Evolutionary conservation across 2,329 filamentous ascomycete species (phyloP).

Genomic region (Fusarium haematococcum): DNA sequence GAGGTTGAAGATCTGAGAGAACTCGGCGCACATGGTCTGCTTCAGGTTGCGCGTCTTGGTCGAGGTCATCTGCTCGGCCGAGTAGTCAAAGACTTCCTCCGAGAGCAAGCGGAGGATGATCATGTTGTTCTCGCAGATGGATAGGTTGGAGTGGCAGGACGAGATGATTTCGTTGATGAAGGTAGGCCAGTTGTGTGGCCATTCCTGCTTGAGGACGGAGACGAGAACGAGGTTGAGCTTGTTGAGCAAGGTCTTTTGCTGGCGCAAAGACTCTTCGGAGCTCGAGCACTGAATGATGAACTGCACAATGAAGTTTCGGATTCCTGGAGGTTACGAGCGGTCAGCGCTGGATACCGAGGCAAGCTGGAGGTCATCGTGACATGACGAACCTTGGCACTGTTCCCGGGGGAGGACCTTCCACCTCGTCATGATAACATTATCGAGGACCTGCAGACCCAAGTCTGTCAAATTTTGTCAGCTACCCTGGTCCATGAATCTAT

Average conservation of each 20-base stretch:
- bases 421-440: slow-evolving; percentile 98
- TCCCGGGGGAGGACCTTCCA: slow-evolving; percentile 98
- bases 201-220: slow-evolving; percentile 98
- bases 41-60: slow-evolving; percentile 96
- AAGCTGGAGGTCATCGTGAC: background rate
- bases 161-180: slow-evolving; percentile 99
- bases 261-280: slow-evolving; percentile 87
- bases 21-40: slow-evolving; percentile 98
- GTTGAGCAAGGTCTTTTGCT: slow-evolving; percentile 91
- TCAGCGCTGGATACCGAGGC: slow-evolving; percentile 20
- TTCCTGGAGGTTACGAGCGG: slow-evolving; percentile 68
- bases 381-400: slow-evolving; percentile 82
- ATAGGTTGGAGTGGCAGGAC: slow-evolving; percentile 93
- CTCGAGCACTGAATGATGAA: slow-evolving; percentile 96
- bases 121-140: slow-evolving; percentile 99
- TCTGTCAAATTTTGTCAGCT: slow-evolving; percentile 64
- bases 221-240: slow-evolving; percentile 98
- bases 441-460: slow-evolving; percentile 93
- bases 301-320: slow-evolving; percentile 98
- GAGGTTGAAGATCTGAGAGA: slow-evolving; percentile 97
- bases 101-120: slow-evolving; percentile 94
- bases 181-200: slow-evolving; percentile 99
- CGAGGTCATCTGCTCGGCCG: slow-evolving; percentile 99
- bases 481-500: slow-evolving; percentile 12
- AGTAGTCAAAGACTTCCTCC: slow-evolving; percentile 99